Conservation (phyloP, 345 rosid species). For the Syzygium aromaticum region DNA sequence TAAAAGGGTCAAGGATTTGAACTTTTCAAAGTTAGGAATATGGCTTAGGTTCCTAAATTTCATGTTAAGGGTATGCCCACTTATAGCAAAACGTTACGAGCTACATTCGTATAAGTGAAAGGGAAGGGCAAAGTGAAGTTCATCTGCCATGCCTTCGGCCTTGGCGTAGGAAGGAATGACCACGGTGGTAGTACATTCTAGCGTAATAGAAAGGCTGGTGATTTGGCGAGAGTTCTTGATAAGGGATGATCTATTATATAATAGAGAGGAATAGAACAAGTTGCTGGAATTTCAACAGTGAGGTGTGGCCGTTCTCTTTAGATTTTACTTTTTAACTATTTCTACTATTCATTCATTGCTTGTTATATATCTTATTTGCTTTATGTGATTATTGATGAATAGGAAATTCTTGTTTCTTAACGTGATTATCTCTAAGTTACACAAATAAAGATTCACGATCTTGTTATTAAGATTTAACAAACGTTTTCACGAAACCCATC, state of each 20-base stretch:
- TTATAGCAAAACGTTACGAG: background rate
- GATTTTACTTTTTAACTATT: background rate
- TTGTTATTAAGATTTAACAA: background rate
- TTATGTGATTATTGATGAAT: background rate
- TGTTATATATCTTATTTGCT: background rate
- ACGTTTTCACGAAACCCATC: background rate
- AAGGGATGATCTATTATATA: too few relatives aligned
- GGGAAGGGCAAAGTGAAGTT: too few relatives aligned
- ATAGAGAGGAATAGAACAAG: too few relatives aligned
- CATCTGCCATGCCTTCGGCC: too few relatives aligned
- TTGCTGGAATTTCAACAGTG: too few relatives aligned
- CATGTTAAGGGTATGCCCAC: background rate
- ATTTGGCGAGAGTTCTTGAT: too few relatives aligned
- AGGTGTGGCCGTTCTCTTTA: background rate
- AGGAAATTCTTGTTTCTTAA: background rate
- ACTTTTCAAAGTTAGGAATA: background rate
- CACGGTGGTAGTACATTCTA: too few relatives aligned
- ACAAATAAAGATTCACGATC: background rate
- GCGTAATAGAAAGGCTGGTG: too few relatives aligned
- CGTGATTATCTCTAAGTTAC: background rate
- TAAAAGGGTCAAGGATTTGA: background rate
- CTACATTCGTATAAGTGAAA: too few relatives aligned
- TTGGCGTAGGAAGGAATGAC: too few relatives aligned
- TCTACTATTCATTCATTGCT: background rate
- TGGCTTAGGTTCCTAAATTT: background rate